A percentile compares a stretch with the other conserved stretches of the same genome.
Conservation (phyloP, 495 filamentous ascomycete species). For the Penicillium roqueforti region DNA sequence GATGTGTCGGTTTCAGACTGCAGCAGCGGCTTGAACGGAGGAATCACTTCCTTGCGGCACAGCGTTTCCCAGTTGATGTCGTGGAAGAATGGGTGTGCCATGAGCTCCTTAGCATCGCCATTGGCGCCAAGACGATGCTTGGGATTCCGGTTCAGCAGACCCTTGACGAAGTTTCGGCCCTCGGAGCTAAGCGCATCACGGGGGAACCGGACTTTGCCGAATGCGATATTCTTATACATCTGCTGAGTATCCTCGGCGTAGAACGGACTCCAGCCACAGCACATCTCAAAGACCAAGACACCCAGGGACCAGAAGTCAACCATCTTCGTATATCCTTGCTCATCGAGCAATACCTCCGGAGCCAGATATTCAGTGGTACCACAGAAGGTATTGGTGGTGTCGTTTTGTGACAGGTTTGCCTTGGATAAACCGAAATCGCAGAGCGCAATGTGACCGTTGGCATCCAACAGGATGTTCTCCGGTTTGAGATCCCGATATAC, state of each 20-base stretch:
- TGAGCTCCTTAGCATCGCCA: slow-evolving; percentile 89
- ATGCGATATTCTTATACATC: slow-evolving; percentile 99
- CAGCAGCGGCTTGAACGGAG: slow-evolving; percentile 95
- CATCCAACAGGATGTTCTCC: slow-evolving; percentile 80
- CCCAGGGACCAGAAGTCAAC: slow-evolving; percentile 99
- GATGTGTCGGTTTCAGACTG: slow-evolving; percentile 93
- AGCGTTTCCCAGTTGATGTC: slow-evolving; percentile 91
- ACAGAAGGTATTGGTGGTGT: slow-evolving; percentile 98
- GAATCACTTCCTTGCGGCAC: slow-evolving; percentile 84
- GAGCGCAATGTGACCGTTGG: slow-evolving; percentile 79
- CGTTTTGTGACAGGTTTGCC: slow-evolving; percentile 91
- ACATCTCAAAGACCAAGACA: slow-evolving; percentile 98
- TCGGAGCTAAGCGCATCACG: slow-evolving; percentile 90
- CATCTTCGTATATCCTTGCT: slow-evolving; percentile 99
- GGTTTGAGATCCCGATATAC: slow-evolving; percentile 92
- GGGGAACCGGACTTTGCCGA: slow-evolving; percentile 96
- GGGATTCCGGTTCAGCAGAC: slow-evolving; percentile 92
- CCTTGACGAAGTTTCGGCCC: slow-evolving; percentile 96
- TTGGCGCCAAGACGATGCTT: slow-evolving; percentile 90
- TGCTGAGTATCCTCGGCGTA: slow-evolving; percentile 99
- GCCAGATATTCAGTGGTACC: slow-evolving; percentile 97
- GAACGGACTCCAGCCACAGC: slow-evolving; percentile 98
- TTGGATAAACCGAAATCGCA: slow-evolving; percentile 94
- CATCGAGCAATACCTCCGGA: slow-evolving; percentile 90
- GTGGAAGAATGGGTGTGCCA: slow-evolving; percentile 87